Percentiles rank a stretch among this genome's conserved stretches.
phyloP scores from a whole-genome alignment of 345 rosid genomes.

The Linum trigynum region DNA sequence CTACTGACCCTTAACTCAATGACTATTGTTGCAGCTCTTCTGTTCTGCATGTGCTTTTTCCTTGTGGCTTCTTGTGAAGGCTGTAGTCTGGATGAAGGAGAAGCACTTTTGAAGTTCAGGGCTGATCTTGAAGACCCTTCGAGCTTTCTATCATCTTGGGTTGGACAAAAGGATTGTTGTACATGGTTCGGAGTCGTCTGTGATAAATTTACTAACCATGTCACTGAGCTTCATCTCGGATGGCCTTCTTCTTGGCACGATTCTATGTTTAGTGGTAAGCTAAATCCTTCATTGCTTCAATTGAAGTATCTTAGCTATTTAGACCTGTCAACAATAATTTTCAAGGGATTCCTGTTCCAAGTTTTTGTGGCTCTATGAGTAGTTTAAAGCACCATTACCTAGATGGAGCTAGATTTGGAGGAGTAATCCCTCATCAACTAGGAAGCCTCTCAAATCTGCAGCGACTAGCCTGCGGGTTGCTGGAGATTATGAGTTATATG shows the following conservation, averaged over 20 bases:
- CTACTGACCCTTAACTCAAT: too few species aligned
- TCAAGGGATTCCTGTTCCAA: too few species aligned
- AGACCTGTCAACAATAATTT: too few species aligned
- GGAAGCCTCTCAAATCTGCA: too few species aligned
- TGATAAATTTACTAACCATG: constrained; percentile 16
- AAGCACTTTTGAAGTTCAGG: constrained; percentile 19
- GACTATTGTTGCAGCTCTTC: too few species aligned
- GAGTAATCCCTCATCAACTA: constrained; percentile 15
- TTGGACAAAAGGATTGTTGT: constrained; percentile 18
- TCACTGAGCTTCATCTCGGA: constrained; percentile 13
- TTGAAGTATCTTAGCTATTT: too few species aligned
- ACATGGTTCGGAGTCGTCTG: constrained; percentile 24
- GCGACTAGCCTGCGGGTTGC: constrained; percentile 22
- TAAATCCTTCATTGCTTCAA: not conserved
- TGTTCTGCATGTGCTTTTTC: not conserved
- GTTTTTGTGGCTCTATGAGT: too few species aligned
- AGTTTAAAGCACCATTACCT: too few species aligned
- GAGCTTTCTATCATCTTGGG: constrained; percentile 17
- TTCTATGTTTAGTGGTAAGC: not conserved
- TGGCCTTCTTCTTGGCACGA: not conserved
- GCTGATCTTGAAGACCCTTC: constrained; percentile 16
- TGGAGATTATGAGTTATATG: not conserved
- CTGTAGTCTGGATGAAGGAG: constrained; percentile 14
- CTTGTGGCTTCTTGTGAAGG: not conserved
- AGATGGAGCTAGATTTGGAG: constrained; percentile 14